Conservation (phyloP, 495 filamentous ascomycete genomes). For the Penicillium verhagenii region DNA sequence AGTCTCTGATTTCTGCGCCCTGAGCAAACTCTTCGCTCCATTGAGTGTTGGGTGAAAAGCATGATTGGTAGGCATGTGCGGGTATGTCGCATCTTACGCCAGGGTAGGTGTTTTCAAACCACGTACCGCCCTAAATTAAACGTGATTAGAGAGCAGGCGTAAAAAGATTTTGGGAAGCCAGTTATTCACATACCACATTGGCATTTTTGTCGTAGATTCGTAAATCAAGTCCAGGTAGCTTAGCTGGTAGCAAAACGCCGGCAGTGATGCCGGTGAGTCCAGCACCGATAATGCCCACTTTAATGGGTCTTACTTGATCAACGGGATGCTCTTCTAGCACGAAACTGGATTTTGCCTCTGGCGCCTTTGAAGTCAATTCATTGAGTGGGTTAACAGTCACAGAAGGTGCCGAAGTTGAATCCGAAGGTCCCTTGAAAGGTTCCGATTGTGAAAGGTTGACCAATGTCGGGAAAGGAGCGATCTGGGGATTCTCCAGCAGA, state of each 20-base stretch:
- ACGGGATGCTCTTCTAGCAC: constrained; percentile 42
- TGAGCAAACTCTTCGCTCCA: constrained; percentile 67
- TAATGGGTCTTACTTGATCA: constrained; percentile 40
- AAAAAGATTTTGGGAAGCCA: not conserved
- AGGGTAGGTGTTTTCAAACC: constrained; percentile 54
- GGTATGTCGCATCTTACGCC: constrained; percentile 66
- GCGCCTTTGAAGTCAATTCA: not conserved
- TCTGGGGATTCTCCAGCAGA: constrained; percentile 13
- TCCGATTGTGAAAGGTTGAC: constrained; percentile 7
- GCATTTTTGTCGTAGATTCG: constrained; percentile 57
- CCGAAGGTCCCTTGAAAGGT: constrained; percentile 12
- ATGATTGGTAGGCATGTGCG: constrained; percentile 67
- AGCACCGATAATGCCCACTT: constrained; percentile 54
- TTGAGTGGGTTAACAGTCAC: constrained; percentile 14
- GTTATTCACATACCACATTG: constrained; percentile 43
- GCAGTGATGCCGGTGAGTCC: constrained; percentile 52
- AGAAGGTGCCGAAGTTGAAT: constrained; percentile 4
- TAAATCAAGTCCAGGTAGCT: constrained; percentile 51
- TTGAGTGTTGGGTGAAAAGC: constrained; percentile 62
- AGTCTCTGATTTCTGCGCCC: constrained; percentile 65
- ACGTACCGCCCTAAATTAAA: constrained; percentile 47
- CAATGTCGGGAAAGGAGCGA: constrained; percentile 3
- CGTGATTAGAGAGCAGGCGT: not conserved
- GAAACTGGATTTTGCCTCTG: constrained; percentile 15
- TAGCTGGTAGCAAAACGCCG: constrained; percentile 48